Base-by-base conservation (phyloP, 768 basidiomycete genomes). In the Pleurotus platypus region DNA sequence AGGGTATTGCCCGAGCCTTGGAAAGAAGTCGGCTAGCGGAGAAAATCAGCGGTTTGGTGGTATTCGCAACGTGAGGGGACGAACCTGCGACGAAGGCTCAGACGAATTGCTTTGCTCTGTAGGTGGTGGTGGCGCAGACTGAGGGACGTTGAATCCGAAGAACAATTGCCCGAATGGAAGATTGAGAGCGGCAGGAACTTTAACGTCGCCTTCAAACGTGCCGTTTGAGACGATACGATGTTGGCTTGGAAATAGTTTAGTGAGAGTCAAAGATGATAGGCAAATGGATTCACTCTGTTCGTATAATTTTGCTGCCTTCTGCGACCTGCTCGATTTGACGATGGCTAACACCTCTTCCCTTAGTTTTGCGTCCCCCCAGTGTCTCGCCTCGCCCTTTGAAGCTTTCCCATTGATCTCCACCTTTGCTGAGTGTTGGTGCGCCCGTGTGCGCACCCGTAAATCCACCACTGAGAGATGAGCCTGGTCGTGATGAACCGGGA, bases 331-430 rank as follows among this genome's bases (percentile, higher is more conserved):
- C 92, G 5, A 84, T 84, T 65, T 89, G 87, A 56, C 92, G 85
- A 62, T 88, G 87, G 62, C 84, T 87, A 61, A 94, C 85, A 1
- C 97, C 97, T 65, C 93, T 95, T 27, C 97, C 97, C 71, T 94
- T 98, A 37, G 96, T 95, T 75, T 88, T 91, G 62, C 95, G 81
- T 7, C 97, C 97, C 35, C 78, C 82, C 4, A 99, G 73, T 2
- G 94, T 94, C 72, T 97, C 90, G 22, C 97, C 97, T 61, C 86
- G 88, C 20, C 97, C 97, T 65, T 92, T 96, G 78, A 99, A 99
- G 60, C 89, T 92, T 71, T 98, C 97, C 89, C 92, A 93, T 51
- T 86, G 81, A 62, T 90, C 89, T 12, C 90, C 90, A 39, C 74
- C 89, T 67, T 89, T 91, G 70, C 86, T 89, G 22, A 92, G 76